phyloP scores from a whole-genome alignment of 148 eudicot genomes.

The Vaccinium myrtillus region DNA sequence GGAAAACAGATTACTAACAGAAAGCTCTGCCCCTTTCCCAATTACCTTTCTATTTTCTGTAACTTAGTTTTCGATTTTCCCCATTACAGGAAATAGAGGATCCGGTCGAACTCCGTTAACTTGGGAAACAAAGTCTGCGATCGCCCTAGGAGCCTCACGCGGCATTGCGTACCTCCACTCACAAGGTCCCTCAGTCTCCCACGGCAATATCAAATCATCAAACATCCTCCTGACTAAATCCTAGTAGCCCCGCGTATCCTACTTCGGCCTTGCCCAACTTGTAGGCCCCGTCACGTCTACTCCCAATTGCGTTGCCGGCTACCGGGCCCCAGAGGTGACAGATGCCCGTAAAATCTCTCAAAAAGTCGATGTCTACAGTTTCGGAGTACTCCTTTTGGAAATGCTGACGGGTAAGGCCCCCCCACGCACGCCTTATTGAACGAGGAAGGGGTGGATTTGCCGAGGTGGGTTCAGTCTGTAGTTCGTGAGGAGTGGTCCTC shows the following conservation, averaged over 20 bases:
- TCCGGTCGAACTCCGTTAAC: conserved; percentile 28
- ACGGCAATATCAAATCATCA: conserved; percentile 67
- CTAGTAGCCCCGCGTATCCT: conserved; percentile 47
- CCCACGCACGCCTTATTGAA: conserved; percentile 67
- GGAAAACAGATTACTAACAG: not conserved
- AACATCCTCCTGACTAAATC: conserved; percentile 50
- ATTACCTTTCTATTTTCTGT: not conserved
- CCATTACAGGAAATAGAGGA: conserved; percentile 4
- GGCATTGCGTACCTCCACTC: conserved; percentile 56
- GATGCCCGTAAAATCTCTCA: conserved; percentile 39
- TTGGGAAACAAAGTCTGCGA: conserved; percentile 56
- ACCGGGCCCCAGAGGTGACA: conserved; percentile 78
- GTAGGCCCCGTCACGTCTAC: conserved; percentile 25
- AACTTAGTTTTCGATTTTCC: not conserved
- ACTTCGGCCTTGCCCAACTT: conserved; percentile 51
- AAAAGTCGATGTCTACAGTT: conserved; percentile 58
- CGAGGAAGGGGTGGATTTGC: too few relatives aligned
- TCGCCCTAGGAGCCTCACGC: conserved; percentile 50
- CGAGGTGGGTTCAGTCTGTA: too few relatives aligned
- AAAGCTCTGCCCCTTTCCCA: not conserved
- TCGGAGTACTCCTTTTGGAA: conserved; percentile 72
- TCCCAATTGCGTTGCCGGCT: conserved; percentile 62
- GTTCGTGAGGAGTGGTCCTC: too few relatives aligned
- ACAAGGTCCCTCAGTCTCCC: conserved; percentile 41
- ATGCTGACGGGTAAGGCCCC: conserved; percentile 84